Base-by-base conservation (phyloP, 495 filamentous ascomycete genomes). In the Aspergillus leporis region DNA sequence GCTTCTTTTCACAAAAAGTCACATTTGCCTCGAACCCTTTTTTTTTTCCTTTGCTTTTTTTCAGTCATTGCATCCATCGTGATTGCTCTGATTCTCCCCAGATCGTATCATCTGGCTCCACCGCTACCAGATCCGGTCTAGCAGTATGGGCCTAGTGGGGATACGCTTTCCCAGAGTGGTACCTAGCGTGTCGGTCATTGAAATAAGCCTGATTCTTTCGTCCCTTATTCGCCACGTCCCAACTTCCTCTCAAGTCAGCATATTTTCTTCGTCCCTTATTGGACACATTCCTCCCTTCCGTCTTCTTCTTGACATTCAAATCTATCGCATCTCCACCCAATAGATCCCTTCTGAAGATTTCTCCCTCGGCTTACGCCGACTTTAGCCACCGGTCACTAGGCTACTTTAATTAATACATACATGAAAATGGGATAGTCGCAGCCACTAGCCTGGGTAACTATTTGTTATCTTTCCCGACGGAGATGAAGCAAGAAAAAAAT, bases 41-140 rank as follows among this genome's bases (percentile, higher is more conserved):
- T 52, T 9, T 52, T 52, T 36, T 52, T 36, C 13, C 36, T 52
- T 36, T 34, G 36, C 13, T 52, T 50, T 19, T 10, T 43, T 47
- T 25, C 16, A 16, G 47, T 43, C 13, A 5, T 52, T 28, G 45
- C 40, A 34, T 19, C n/a, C n/a, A 31, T 51, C 49, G 25, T 23
- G 46, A 23, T 49, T 45, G 36, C 40, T 55, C 51, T 57, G 22
- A 58, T 51, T 61, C 59, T 65, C 74, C 66, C 70, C 68, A 71
- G 71, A 77, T 74, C 62, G 63, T 58, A 68, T 60, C 55, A 58
- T 56, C 50, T 36, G 45, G 62, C 66, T 70, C 74, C 74, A 77
- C 71, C 64, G 55, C 36, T 56, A 16, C 67, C 68, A 57, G 49
- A 66, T 70, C 53, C 36, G 63, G 72, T 63, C 61, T 77, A 70